Base-by-base conservation (phyloP, 345 rosid genomes). In the Gossypium ekmanianum region DNA sequence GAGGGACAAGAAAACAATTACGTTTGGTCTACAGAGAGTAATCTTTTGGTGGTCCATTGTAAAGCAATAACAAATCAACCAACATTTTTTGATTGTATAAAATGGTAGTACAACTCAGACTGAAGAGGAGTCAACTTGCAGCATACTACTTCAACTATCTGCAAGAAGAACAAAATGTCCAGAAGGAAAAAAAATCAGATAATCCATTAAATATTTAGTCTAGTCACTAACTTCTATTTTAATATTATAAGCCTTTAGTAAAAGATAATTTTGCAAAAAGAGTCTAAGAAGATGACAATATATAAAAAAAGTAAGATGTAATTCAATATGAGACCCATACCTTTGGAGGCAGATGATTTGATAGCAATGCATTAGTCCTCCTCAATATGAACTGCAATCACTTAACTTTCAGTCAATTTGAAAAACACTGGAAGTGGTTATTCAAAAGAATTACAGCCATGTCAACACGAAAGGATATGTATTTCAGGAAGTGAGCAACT, bases 291-390 rank as follows among this genome's bases (percentile, higher is more conserved):
- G 13, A 58, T 6, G 3, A 56, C 61, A 17, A 27, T 34, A 24
- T 57, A 27, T 48, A 41, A 44, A 73, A 45, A 26, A 27, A 2
- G 22, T 55, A 10, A 34, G 54, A 39, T 24, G 61, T n/a, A 2
- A 13, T 65, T 16, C 57, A 24, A 48, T 14, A 64, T 39, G 64
- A 73, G 44, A 39, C 47, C 6, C 44, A 75, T 79, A 95, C 99
- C 96, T 95, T 95, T 69, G 99, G 99, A 61, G 98, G 99, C 76
- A 95, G 82, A 83, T 95, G 99, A 88, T 95, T 93, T 75, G 99
- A 95, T 73, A 95, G 84, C 81, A 95, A 81, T 62, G 92, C 90
- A 78, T 95, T 93, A 47, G 98, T 95, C 86, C 99, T 89, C 82
- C 98, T 92, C 89, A 95, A 83, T 51, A 95, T 93, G 82, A 95